Evolutionary conservation across 495 filamentous ascomycete genomes (phyloP), one percentile per base, ranked within the genome.

Genomic region (Aspergillus bertholletiae): DNA sequence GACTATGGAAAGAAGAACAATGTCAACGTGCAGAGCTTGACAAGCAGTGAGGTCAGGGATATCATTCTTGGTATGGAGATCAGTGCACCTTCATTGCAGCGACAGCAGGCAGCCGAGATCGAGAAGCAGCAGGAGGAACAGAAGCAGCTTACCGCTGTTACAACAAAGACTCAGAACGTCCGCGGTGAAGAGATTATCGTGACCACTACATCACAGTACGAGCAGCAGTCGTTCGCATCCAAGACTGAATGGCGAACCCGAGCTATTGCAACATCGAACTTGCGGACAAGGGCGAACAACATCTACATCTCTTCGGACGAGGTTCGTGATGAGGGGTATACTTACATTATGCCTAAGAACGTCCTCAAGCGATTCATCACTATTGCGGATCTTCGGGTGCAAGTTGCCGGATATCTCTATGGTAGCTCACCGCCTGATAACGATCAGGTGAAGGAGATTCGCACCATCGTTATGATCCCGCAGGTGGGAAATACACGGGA

Each of bases 21-120:
- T 61, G 95, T 99, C 74, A 97, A 97, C 66, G 92, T 93, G 21
- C 94, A 95, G 17, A 95, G 89, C 64, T 80, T 99, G 73, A 99
- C 95, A 0, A 96, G 85, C 60, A 95, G 86, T 61, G 95, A 99
- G 82, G 93, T 99, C 37, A 85, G 95, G 51, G 95, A 99, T 67
- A 99, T 99, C 63, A 99, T 99, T 62, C 77, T 99, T 55, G 95
- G 95, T 81, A 99, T 99, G 95, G 95, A 99, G 72, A 99, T 99
- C 55, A 94, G 89, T 54, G 95, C 95, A 5, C 95, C 95, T 4
- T 97, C 92, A 1, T 87, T 99, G 88, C 95, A 99, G 71, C 87
- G 95, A 49, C 95, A 99, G 75, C 95, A 97, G 73, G 95, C 95
- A 4, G 93, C 94, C 54, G 95, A 99, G 73, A 97, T 99, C 54